Base-by-base conservation (phyloP, 495 filamentous ascomycete genomes). In the Saxispiralis lemnorum region DNA sequence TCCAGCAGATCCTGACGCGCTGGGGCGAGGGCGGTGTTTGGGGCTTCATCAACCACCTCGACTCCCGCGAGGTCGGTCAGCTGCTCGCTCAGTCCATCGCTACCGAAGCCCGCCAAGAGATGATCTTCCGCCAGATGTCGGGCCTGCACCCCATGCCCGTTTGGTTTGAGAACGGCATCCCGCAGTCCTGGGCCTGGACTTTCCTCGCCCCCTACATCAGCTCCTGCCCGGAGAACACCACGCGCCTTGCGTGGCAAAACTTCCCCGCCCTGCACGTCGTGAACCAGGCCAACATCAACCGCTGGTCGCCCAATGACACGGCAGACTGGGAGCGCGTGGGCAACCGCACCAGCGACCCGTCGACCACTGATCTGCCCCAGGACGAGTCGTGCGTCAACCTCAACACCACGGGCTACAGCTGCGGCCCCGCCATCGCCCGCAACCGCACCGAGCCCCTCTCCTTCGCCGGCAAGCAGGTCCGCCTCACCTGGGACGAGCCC, bases 181-280 rank as follows among this genome's bases (percentile, higher is more conserved):
- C 83, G 0, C 85, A 93, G 56, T 82, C 78, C 0, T 92, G 86
- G 81, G 73, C 78, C 1, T 93, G 86, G 86, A 78, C 83, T 0
- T 67, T 83, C 9, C 67, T 94, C 30, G 83, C 86, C 0, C 86
- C 81, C 0, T 86, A 83, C 58, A 87, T 94, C 60, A 78, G 72
- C 38, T 74, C 68, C 11, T 94, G 86, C 57, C 83, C 84, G 0
- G 58, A 58, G 39, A 76, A 79, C 51, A 73, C 78, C 51, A 93
- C 83, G 3, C 72, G 80, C 4, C 64, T 93, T 31, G 66, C 75
- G 10, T 93, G 85, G 84, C 80, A 93, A 57, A 94, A 93, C 63
- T 93, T 85, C 66, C 86, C 85, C 0, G 68, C 67, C 0, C 67
- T 93, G 4, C 59, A 65, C 47, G 73, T 93, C 47, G 61, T 79